phyloP scores from a whole-genome alignment of 208 protist species.

The Histomonas meleagridis region DNA sequence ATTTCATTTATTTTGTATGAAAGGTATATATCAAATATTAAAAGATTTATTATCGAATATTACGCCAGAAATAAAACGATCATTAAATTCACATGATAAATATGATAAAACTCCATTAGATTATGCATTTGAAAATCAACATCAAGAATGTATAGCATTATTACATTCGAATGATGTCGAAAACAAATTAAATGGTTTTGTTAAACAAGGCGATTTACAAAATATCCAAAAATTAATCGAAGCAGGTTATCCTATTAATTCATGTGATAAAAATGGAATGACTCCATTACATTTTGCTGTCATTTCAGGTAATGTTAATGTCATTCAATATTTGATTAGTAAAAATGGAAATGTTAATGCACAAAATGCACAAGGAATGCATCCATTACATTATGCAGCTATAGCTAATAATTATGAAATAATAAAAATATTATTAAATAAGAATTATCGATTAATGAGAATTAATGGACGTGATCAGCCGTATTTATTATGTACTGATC shows the following conservation, averaged over 20 bases:
- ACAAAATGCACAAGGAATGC: not conserved
- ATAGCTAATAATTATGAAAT: not conserved
- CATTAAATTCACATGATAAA: not conserved
- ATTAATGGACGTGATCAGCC: not conserved
- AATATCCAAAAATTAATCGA: not conserved
- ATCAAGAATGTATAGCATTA: not conserved
- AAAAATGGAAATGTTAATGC: not conserved
- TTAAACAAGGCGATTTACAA: not conserved
- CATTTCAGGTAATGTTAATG: not conserved
- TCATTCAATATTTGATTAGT: not conserved
- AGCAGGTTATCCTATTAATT: not conserved
- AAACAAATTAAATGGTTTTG: not conserved
- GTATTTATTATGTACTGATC: not conserved
- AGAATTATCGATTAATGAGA: not conserved
- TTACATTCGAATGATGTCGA: not conserved
- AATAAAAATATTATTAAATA: not conserved
- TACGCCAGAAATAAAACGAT: not conserved
- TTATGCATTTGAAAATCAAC: not conserved
- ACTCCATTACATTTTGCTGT: not conserved
- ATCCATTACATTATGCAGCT: conserved; percentile 1
- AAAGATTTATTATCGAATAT: not conserved
- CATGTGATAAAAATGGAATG: not conserved
- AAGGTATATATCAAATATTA: not conserved
- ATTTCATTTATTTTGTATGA: not conserved
- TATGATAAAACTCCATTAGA: not conserved